phyloP scores from a whole-genome alignment of 345 rosid genomes.

The Erodium maritimum region DNA sequence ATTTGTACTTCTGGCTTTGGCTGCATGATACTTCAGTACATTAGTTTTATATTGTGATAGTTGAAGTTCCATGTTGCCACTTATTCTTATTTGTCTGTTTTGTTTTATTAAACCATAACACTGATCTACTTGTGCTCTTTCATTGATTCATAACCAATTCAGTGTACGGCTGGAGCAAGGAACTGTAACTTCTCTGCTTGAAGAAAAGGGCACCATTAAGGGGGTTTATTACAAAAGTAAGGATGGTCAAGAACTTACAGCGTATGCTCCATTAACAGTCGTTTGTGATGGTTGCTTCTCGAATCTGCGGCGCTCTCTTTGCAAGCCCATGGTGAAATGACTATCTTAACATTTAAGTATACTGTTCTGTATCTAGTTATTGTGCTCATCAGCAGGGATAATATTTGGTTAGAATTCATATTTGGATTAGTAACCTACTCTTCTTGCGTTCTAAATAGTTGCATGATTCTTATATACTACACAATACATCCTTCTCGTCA shows the following conservation, averaged over 20 bases:
- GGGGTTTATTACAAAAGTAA: constrained; percentile 15
- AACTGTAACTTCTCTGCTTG: constrained; percentile 14
- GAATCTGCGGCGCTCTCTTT: constrained; percentile 13
- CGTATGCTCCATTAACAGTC: constrained; percentile 13
- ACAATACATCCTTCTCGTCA: no score
- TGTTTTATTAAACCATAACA: background rate
- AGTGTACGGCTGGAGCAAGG: constrained; percentile 20
- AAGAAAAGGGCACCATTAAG: constrained; percentile 15
- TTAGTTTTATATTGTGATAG: no score
- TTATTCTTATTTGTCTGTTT: background rate
- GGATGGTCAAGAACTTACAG: constrained; percentile 12
- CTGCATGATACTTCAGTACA: no score
- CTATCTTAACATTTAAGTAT: background rate
- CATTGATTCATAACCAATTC: background rate
- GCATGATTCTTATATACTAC: no score
- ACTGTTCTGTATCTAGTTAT: background rate
- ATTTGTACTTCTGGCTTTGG: no score
- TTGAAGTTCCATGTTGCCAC: no score
- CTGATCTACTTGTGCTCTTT: background rate
- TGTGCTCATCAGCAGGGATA: no score
- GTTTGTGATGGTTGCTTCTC: constrained; percentile 5
- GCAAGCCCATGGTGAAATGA: constrained; percentile 14
- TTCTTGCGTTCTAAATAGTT: no score
- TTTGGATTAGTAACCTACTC: no score
- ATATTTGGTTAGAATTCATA: no score